phyloP scores from a whole-genome alignment of 192 early-diverging fungal genomes.

The Entomortierella lignicola region DNA sequence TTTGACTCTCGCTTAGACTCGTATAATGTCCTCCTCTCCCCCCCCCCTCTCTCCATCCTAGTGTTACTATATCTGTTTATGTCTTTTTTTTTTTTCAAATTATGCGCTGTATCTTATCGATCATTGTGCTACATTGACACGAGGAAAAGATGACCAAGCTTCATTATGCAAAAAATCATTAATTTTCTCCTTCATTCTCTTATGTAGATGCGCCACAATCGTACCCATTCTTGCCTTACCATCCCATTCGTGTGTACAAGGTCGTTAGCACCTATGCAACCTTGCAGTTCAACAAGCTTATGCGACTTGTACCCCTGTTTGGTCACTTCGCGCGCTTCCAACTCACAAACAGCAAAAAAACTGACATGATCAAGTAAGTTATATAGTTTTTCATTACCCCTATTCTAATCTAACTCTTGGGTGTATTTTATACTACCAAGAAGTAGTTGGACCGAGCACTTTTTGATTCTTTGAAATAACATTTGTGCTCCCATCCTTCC shows the following conservation, averaged over 20 bases:
- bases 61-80: too few relatives aligned
- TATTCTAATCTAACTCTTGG: too few relatives aligned
- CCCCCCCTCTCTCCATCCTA: neutral
- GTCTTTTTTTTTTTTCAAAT: neutral
- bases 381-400: too few relatives aligned
- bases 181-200: neutral
- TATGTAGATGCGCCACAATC: conserved; percentile 41
- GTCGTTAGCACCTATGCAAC: conserved; percentile 50
- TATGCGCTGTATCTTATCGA: neutral
- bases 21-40: neutral
- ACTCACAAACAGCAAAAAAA: conserved; percentile 53
- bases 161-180: neutral
- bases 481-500: neutral
- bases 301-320: conserved; percentile 48
- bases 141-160: too few relatives aligned
- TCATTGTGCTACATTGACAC: too few relatives aligned
- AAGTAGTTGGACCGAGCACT: too few relatives aligned
- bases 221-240: conserved; percentile 47
- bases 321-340: conserved; percentile 54
- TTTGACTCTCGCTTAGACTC: neutral
- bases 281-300: conserved; percentile 46
- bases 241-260: conserved; percentile 54
- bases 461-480: too few relatives aligned
- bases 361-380: conserved; percentile 51
- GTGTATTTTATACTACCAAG: too few relatives aligned